Evolutionary conservation across 345 rosid species (phyloP).

Genomic region (Rhizophora apiculata): DNA sequence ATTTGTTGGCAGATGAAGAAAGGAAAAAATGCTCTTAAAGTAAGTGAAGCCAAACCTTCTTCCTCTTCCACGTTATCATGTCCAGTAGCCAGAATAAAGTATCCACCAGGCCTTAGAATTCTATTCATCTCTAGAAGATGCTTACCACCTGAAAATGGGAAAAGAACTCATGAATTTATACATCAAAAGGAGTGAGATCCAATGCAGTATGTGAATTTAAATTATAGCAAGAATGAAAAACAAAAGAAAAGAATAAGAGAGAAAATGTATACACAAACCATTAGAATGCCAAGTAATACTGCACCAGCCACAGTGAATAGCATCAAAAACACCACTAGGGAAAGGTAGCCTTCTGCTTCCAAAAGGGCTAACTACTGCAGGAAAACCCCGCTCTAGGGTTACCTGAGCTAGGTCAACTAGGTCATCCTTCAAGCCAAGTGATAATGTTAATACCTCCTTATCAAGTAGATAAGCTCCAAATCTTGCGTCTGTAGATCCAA

Average conservation of each 20-base stretch:
- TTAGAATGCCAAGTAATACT: slow-evolving; percentile 75
- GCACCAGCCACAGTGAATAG: slow-evolving; percentile 83
- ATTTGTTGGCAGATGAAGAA: neutral
- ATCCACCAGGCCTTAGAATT: slow-evolving; percentile 79
- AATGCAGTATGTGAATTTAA: neutral
- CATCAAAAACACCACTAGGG: slow-evolving; percentile 88
- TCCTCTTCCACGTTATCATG: slow-evolving; percentile 71
- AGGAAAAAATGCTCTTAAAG: neutral
- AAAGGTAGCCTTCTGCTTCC: slow-evolving; percentile 79
- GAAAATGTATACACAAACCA: slow-evolving; percentile 40
- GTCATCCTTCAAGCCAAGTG: slow-evolving; percentile 88
- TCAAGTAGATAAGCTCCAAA: slow-evolving; percentile 74
- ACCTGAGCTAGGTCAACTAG: slow-evolving; percentile 89
- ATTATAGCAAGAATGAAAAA: neutral
- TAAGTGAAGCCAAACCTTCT: slow-evolving; percentile 52
- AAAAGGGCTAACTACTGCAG: slow-evolving; percentile 66
- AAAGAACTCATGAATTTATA: slow-evolving; percentile 5
- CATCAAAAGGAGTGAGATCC: neutral
- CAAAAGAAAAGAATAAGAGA: slow-evolving; percentile 4
- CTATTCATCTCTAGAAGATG: slow-evolving; percentile 94
- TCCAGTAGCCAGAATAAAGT: slow-evolving; percentile 78
- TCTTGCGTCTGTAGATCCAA: slow-evolving; percentile 72
- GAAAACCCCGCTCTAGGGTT: slow-evolving; percentile 87
- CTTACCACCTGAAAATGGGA: slow-evolving; percentile 55
- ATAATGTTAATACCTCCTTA: slow-evolving; percentile 66